Evolutionary conservation across 305 asterid species (phyloP).

Genomic region (Ajuga reptans): DNA sequence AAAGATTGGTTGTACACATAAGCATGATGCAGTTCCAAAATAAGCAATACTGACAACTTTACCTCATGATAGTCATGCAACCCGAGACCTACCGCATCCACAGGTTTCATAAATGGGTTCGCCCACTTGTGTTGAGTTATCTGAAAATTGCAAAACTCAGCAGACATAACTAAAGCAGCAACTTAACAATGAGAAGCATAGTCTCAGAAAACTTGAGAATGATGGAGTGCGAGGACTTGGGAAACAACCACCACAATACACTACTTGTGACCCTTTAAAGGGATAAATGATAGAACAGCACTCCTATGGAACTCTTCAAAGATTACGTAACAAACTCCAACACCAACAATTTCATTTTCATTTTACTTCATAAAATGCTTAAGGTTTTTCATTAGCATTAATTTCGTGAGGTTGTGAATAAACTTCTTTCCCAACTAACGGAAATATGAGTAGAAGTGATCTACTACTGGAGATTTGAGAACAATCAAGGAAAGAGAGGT

Average conservation of each 20-base stretch:
- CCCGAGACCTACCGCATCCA: slow-evolving; percentile 85
- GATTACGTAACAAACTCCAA: neutral
- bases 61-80: slow-evolving; percentile 78
- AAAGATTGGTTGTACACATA: too few species aligned
- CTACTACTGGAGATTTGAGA: neutral
- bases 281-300: neutral
- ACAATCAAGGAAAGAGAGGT: too few species aligned
- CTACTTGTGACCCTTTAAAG: neutral
- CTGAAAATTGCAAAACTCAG: slow-evolving; percentile 38
- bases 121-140: slow-evolving; percentile 86
- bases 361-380: neutral
- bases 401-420: neutral
- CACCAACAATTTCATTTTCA: too few species aligned
- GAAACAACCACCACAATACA: neutral
- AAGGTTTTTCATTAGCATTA: neutral
- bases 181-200: neutral
- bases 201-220: slow-evolving; percentile 8
- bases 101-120: slow-evolving; percentile 87
- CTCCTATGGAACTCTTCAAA: neutral
- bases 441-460: neutral
- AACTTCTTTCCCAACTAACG: neutral
- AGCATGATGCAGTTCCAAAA: neutral
- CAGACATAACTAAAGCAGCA: neutral
- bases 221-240: neutral
- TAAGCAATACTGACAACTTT: slow-evolving; percentile 16